These are phyloP conservation scores for Ustilago sp. DNA, from an alignment of 1,284 basidiomycete species.

Conservation along the genomic window DNA sequence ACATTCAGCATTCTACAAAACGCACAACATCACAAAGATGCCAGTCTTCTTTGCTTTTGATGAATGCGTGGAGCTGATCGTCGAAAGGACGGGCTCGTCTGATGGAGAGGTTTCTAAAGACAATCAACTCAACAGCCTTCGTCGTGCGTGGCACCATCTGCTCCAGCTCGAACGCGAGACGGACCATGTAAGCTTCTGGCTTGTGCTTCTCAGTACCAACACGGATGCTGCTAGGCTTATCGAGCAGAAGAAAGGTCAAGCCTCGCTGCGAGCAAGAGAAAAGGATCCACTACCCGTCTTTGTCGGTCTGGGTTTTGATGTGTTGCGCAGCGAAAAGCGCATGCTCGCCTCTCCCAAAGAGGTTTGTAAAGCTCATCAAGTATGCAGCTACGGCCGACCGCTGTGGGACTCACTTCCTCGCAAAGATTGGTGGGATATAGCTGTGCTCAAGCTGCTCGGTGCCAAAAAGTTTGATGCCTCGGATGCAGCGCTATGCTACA, in stretches of 20 bases:
- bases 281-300: conserved; percentile 11
- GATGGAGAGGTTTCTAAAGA: not conserved
- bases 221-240: conserved; percentile 13
- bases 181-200: conserved; percentile 14
- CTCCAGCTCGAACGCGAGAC: not conserved
- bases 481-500: not conserved
- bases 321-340: conserved; percentile 1
- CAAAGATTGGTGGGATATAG: conserved; percentile 5
- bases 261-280: not conserved
- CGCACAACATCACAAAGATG: not conserved
- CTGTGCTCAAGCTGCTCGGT: conserved; percentile 1
- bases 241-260: not conserved
- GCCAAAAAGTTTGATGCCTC: not conserved
- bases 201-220: conserved; percentile 27
- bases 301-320: conserved; percentile 16
- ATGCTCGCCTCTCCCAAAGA: not conserved
- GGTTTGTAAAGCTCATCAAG: not conserved
- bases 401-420: conserved; percentile 16
- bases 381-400: conserved; percentile 27
- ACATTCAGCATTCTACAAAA: not conserved
- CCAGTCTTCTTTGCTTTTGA: conserved; percentile 26
- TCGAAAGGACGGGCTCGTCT: not conserved
- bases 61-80: conserved; percentile 28
- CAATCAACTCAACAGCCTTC: conserved; percentile 2
- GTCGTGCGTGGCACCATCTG: conserved; percentile 21